Evolutionary conservation across 192 early-diverging fungal genomes (phyloP).

Genomic region (Haplosporangium gracile): DNA sequence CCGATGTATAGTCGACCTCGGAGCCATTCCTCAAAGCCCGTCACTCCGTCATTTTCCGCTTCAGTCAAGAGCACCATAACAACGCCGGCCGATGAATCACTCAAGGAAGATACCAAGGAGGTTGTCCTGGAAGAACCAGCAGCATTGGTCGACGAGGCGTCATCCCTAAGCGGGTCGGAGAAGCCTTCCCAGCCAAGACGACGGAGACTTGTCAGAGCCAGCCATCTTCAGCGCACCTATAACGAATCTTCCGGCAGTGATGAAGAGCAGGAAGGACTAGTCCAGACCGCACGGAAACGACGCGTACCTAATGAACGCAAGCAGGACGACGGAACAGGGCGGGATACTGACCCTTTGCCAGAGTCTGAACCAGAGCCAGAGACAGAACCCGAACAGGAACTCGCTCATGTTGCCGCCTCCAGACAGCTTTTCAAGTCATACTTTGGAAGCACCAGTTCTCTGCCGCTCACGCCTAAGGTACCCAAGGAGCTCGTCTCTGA

Average conservation of each 20-base stretch:
- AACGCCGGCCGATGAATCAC: background rate
- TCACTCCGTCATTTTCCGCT: background rate
- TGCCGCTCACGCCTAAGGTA: background rate
- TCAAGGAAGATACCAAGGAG: background rate
- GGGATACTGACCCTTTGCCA: background rate
- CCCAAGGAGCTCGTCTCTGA: background rate
- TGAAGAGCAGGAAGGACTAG: background rate
- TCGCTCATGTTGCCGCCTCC: background rate
- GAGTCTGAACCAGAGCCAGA: conserved; percentile 18
- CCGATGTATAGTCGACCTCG: background rate
- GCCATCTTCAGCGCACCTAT: conserved; percentile 11
- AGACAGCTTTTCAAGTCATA: conserved; percentile 7
- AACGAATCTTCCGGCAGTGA: background rate
- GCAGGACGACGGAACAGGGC: background rate
- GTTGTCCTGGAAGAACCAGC: background rate
- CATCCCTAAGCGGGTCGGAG: background rate
- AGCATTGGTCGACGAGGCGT: background rate
- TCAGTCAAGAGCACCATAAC: background rate
- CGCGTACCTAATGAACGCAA: background rate
- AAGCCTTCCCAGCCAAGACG: background rate
- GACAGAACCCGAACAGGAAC: conserved; percentile 10
- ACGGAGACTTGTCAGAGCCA: conserved; percentile 12
- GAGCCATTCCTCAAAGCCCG: background rate
- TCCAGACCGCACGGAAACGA: background rate
- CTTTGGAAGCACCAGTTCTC: conserved; percentile 8